Evolutionary conservation across 768 basidiomycete genomes (phyloP), one percentile per base, ranked within the genome.

Genomic region (Kwoniella botswanensis): DNA sequence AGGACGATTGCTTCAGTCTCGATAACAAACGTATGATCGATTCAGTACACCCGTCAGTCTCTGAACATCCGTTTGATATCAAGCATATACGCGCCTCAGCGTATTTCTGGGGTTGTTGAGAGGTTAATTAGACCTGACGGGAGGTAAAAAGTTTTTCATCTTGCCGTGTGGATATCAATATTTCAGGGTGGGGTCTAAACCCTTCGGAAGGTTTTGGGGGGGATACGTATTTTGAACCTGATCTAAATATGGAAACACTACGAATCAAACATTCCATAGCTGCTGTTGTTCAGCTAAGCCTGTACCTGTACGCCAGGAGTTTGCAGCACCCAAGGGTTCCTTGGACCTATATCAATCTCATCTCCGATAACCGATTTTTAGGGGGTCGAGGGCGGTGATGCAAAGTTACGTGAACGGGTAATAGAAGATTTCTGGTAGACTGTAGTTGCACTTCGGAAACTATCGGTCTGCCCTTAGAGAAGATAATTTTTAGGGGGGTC

Each of bases 151-250:
- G 57, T 24, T 35, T 58, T 22, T 21, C 12, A 56, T 56, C 26
- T 26, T 26, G 55, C 55, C 35, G 35, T 35, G 35, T 26, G 57
- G 21, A 59, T 59, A 59, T 59, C 57, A 59, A 12, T 59, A 10
- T 26, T 59, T 59, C 57, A 59, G 57, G 57, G 57, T 50, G 46
- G 46, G 9, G 1, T 35, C 35, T 35, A 6, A 50, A 17, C 46
- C 18, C 18, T 15, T 50, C 46, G 46, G 46, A 50, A 50, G 46
- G 4, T 12, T 50, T 46, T 18, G 5, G 46, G 46, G 46, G 44
- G 46, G 46, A 50, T 15, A 18, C 46, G 46, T 50, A 15, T 13
- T 50, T 50, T 50, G 46, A 18, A 15, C 46, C 46, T 50, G 46
- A 50, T 50, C 46, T 50, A 50, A 50, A 50, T 15, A 50, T 50